Percentiles rank a stretch among this genome's conserved stretches.
Conservation (phyloP, 345 rosid genomes). For the Acer saccharum region DNA sequence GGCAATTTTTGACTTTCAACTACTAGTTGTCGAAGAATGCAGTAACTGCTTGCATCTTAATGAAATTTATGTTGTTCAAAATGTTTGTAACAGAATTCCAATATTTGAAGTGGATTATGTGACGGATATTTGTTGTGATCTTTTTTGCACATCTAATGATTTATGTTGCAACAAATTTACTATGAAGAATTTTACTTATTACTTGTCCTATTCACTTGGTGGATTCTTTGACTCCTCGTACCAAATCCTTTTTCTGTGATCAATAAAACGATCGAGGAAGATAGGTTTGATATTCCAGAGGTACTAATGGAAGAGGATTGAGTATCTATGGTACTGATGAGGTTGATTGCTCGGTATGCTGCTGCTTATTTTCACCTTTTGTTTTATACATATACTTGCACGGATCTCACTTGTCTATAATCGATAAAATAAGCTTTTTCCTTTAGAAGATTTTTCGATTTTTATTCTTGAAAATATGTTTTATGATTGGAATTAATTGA, state of each 20-base stretch:
- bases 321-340: slow-evolving; percentile 7
- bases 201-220: not conserved
- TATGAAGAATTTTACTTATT: not conserved
- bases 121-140: not conserved
- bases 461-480: not conserved
- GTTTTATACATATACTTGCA: not conserved
- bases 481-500: not conserved
- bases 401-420: not conserved
- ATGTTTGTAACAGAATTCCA: not conserved
- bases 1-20: not conserved
- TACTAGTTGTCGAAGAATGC: not conserved
- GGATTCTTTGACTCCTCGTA: slow-evolving; percentile 58
- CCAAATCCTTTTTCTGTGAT: slow-evolving; percentile 58
- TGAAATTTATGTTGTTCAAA: not conserved
- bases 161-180: not conserved
- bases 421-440: not conserved
- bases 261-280: slow-evolving; percentile 72
- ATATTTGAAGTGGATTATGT: not conserved
- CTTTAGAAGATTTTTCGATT: not conserved
- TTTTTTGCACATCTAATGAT: not conserved
- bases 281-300: slow-evolving; percentile 74
- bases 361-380: not conserved
- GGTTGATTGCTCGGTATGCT: not conserved
- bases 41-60: too few relatives aligned
- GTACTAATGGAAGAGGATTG: slow-evolving; percentile 98